Conservation (phyloP, 2,329 filamentous ascomycete species). For the Didymella segeticola region DNA sequence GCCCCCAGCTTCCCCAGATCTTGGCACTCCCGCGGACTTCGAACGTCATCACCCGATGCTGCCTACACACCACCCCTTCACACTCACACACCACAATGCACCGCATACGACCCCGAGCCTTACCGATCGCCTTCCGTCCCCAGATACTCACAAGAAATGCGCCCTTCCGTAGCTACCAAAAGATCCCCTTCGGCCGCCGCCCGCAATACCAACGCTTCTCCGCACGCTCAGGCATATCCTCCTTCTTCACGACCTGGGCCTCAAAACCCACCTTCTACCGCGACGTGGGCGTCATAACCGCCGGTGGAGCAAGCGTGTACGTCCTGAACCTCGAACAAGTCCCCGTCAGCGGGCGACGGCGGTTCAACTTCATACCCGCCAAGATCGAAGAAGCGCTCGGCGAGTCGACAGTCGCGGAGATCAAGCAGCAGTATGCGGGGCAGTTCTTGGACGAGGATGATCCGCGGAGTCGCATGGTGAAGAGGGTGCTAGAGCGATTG, state of each 20-base stretch:
- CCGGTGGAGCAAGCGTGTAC: conserved; percentile 64
- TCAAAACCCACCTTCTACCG: conserved; percentile 56
- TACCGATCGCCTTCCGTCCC: conserved; percentile 8
- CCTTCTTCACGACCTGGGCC: conserved; percentile 49
- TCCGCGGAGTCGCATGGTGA: conserved; percentile 62
- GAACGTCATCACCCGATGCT: conserved; percentile 1
- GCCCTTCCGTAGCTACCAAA: conserved; percentile 32
- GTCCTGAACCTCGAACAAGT: conserved; percentile 73
- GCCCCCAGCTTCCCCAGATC: conserved; percentile 3
- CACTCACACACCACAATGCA: conserved; percentile 21
- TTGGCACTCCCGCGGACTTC: conserved; percentile 17
- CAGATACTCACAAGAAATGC: conserved; percentile 2
- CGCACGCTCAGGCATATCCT: conserved; percentile 23
- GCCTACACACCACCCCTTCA: not conserved
- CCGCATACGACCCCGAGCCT: conserved; percentile 21
- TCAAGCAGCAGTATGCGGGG: conserved; percentile 62
- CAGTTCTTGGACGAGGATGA: conserved; percentile 67
- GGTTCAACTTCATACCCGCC: conserved; percentile 74
- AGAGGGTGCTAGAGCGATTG: conserved; percentile 69
- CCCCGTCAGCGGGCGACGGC: conserved; percentile 71
- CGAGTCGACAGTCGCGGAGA: conserved; percentile 62
- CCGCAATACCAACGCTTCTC: conserved; percentile 43
- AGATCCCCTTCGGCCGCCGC: conserved; percentile 27
- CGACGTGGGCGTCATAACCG: conserved; percentile 52
- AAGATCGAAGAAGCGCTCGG: conserved; percentile 62